Base-by-base conservation (phyloP, 805 yeast genomes). In the Saccharomycopsis schoenii region DNA sequence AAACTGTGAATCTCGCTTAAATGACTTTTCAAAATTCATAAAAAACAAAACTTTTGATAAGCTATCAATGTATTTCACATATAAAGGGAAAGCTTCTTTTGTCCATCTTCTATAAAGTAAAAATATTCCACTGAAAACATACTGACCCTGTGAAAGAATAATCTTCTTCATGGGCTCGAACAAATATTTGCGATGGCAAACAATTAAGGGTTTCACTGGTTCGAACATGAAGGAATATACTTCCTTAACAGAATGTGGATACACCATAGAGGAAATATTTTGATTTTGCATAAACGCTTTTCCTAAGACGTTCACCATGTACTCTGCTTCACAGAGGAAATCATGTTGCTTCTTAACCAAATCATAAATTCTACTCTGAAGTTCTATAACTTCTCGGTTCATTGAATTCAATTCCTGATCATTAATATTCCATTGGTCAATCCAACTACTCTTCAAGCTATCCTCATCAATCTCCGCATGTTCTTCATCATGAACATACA, bases 161-260 rank as follows among this genome's bases (percentile, higher is more conserved):
- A 60, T 25, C 19, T 63, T 43, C 60, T 41, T 61, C 65, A 63
- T 63, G 25, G 65, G 65, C 34, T 60, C 58, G 39, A 60, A 58
- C 17, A 63, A 58, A 43, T 58, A 61, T 29, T 58, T 56, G 6
- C 51, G 39, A 37, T 63, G 65, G 2, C 54, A 36, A 2, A 25
- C 60, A 36, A 61, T 58, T 42, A 63, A 60, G 6, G 65, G 63
- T 29, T 51, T 57, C 10, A 58, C 59, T 12, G 60, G 54, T 15
- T 29, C 65, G 34, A 63, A 63, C 56, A 60, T 59, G n/a, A 25
- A 15, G 25, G 54, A 39, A 41, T 63, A 54, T 14, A 63, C 21
- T 12, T 36, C 57, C 0, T 57, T 42, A 29, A 58, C 57, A 9
- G 34, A 14, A n/a, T 58, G 56, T 14, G 65, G 65, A 58, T 56